These are phyloP conservation scores for Botrytis medusae DNA, from an alignment of 2,329 filamentous ascomycete genomes.

Conservation along the genomic window DNA sequence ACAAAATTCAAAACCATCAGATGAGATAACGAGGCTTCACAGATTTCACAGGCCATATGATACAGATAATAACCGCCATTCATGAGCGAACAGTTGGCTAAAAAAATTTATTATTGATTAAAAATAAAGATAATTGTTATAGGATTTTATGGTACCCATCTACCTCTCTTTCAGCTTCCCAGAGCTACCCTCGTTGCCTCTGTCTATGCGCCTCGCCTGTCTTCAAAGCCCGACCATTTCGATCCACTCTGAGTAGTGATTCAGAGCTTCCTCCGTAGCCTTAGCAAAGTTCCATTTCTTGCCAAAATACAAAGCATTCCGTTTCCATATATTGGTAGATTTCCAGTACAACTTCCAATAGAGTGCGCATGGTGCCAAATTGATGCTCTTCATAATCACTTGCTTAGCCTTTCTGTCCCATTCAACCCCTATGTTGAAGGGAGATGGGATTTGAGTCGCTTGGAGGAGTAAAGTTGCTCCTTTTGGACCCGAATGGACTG, in stretches of 20 bases:
- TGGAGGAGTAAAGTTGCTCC: not conserved
- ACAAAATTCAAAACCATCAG: no score
- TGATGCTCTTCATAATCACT: not conserved
- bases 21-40: not conserved
- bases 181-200: not conserved
- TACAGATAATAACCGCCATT: no score
- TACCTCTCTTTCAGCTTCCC: not conserved
- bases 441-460: not conserved
- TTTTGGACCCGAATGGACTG: not conserved
- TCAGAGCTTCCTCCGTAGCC: not conserved
- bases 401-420: not conserved
- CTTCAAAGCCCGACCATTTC: not conserved
- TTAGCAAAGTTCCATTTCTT: not conserved
- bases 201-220: not conserved
- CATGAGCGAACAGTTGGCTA: not conserved
- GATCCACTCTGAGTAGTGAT: not conserved
- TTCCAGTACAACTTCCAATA: not conserved
- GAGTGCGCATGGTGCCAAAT: not conserved
- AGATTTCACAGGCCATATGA: no score
- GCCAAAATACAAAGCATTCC: not conserved
- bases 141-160: no score
- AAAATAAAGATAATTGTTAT: not conserved
- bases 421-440: not conserved
- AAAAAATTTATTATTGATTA: fast-evolving
- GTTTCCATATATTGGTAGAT: not conserved